Percentiles rank a stretch among this genome's conserved stretches.
These are phyloP conservation scores for Exophiala xenobiotica DNA, from an alignment of 2,329 filamentous ascomycete genomes.

Conservation along the genomic window DNA sequence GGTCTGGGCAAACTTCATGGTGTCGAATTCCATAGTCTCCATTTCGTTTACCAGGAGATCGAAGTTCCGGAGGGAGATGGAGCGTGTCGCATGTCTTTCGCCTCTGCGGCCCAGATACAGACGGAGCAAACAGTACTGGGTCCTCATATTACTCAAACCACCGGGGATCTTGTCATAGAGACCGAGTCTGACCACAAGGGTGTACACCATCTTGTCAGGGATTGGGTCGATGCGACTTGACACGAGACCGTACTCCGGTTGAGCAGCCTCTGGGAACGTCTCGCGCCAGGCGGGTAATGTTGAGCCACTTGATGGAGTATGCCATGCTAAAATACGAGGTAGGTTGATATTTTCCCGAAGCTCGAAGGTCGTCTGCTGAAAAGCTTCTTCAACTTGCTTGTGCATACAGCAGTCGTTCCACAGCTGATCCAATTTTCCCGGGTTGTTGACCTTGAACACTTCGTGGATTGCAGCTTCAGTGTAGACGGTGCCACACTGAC, in stretches of 20 bases:
- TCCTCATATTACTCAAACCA: slow-evolving; percentile 24
- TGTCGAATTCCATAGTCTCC: slow-evolving; percentile 41
- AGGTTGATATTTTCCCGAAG: slow-evolving; percentile 1
- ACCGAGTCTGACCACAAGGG: neutral
- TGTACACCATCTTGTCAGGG: no score
- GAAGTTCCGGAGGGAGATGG: slow-evolving; percentile 15
- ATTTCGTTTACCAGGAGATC: slow-evolving; percentile 44
- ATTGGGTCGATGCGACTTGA: slow-evolving; percentile 3
- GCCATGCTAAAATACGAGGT: neutral
- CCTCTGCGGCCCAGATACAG: slow-evolving; percentile 47
- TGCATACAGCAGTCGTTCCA: slow-evolving; percentile 10
- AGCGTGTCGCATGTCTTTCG: neutral
- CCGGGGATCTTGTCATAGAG: slow-evolving; percentile 2
- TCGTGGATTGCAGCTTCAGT: neutral
- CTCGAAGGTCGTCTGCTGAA: neutral
- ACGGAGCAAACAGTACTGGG: slow-evolving; percentile 52
- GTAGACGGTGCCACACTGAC: slow-evolving; percentile 8
- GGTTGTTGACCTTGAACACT: slow-evolving; percentile 4
- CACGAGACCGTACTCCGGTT: neutral
- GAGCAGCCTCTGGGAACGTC: neutral
- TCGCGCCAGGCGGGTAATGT: no score
- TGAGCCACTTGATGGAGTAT: no score
- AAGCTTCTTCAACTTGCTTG: neutral
- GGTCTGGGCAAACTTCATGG: slow-evolving; percentile 39
- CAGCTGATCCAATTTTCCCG: slow-evolving; percentile 3